phyloP scores from a whole-genome alignment of 73 alveolate genomes.

The Paramecium sonneborni region DNA sequence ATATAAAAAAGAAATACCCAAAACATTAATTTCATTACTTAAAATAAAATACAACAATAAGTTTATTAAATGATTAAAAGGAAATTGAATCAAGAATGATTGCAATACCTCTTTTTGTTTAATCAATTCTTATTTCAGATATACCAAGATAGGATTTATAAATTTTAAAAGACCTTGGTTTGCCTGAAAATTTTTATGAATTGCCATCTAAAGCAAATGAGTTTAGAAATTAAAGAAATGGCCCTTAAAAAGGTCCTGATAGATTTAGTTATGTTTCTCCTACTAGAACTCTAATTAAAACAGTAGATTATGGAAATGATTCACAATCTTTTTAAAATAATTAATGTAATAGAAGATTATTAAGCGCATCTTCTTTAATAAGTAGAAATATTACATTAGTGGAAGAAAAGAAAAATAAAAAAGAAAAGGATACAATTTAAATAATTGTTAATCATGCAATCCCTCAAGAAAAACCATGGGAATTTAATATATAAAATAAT shows the following conservation, averaged over 20 bases:
- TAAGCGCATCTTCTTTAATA: background rate
- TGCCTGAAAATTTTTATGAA: slow-evolving; percentile 34
- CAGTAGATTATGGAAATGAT: background rate
- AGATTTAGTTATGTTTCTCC: slow-evolving; percentile 45
- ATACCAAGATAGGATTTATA: background rate
- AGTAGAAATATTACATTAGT: background rate
- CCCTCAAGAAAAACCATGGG: background rate
- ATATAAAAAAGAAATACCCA: slow-evolving; percentile 20
- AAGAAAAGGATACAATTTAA: background rate
- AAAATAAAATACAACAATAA: background rate
- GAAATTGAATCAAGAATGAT: slow-evolving; percentile 41
- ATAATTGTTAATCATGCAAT: background rate
- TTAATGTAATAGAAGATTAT: background rate
- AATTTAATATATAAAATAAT: background rate
- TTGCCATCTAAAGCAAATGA: background rate
- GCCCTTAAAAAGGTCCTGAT: background rate
- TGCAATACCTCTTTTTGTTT: background rate
- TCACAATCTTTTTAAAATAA: background rate
- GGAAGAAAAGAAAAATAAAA: background rate
- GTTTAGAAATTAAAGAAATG: background rate
- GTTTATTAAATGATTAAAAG: background rate
- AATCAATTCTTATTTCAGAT: background rate
- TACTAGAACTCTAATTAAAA: background rate
- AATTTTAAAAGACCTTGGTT: background rate
- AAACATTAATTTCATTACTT: background rate